Base-by-base conservation (phyloP, 83 land plant species). In the Picea abies region DNA sequence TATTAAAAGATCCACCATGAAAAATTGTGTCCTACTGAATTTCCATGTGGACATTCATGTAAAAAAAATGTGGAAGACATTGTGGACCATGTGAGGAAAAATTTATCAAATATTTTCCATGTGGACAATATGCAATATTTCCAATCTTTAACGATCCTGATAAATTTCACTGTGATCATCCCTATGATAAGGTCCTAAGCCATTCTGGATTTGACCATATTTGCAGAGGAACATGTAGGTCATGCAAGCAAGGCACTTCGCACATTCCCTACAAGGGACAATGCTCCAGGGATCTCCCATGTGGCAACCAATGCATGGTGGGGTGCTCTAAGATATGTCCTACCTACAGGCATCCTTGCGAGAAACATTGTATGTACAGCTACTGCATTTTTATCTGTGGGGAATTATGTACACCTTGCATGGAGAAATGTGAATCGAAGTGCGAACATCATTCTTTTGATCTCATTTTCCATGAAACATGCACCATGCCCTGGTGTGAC, bases 211-310 rank as follows among this genome's bases (percentile, higher is more conserved):
- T 84, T 79, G 9, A 60, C 22, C 86, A 85, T 56, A 61, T 10
- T 17, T 85, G 86, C 58, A 3, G 58, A 44, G 84, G 86, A 7
- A 85, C 84, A 39, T 81, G 84, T 26, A 84, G 86, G 8, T 32
- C 20, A 19, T 85, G 86, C 47, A 81, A 81, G 69, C 78, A 81
- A 81, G 86, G 86, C 22, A 73, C 77, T 4, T 25, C 26, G 0
- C 86, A 85, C 39, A 82, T 82, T 52, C 63, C 66, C 29, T 85
- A 79, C 77, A 29, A 35, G 25, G 7, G 12, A 35, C 19, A 1
- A 23, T 85, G 86, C 22, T 26, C 23, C 65, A 20, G 37, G 84
- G 22, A 56, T 72, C 84, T 85, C 6, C 84, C 84, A 6, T 81
- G 80, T 71, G 83, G 86, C 0, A 73, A 85, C 60, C 63, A n/a